Conservation (phyloP, 345 rosid genomes). For the Carallia pectinifolia region DNA sequence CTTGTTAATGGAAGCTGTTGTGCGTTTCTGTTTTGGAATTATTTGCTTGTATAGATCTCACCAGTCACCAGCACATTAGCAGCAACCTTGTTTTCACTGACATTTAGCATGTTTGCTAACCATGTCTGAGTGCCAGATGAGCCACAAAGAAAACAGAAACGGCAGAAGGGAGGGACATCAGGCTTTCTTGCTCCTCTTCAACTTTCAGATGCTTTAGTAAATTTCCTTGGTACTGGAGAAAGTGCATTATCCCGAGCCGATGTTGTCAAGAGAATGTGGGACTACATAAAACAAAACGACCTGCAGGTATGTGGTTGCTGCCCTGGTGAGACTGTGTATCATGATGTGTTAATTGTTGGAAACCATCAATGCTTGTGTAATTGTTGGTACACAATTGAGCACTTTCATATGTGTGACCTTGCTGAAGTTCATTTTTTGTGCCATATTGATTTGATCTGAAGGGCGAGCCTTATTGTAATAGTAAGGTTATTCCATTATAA, state of each 20-base stretch:
- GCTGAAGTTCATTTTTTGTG: too few relatives aligned
- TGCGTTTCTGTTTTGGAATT: background rate
- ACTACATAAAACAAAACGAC: slow-evolving; percentile 20
- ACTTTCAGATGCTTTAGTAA: slow-evolving; percentile 22
- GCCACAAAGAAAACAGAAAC: slow-evolving; percentile 17
- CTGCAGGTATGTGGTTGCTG: slow-evolving; percentile 17
- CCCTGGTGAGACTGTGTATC: too few relatives aligned
- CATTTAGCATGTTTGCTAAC: background rate
- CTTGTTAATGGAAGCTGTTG: too few relatives aligned
- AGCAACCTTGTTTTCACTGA: background rate
- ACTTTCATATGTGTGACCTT: too few relatives aligned
- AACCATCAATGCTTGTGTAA: too few relatives aligned
- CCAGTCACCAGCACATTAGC: background rate
- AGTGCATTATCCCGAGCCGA: slow-evolving; percentile 18
- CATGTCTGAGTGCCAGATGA: background rate
- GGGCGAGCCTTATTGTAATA: too few relatives aligned
- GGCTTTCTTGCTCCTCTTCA: slow-evolving; percentile 25
- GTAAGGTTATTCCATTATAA: too few relatives aligned
- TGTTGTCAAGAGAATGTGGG: slow-evolving; percentile 26
- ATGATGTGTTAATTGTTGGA: background rate
- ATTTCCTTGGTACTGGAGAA: slow-evolving; percentile 23
- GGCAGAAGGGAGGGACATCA: slow-evolving; percentile 17
- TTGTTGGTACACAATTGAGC: too few relatives aligned
- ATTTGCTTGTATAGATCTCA: background rate
- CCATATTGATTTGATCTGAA: too few relatives aligned